Evolutionary conservation across 805 yeast species (phyloP).

Genomic region (Myxozyma monticola): DNA sequence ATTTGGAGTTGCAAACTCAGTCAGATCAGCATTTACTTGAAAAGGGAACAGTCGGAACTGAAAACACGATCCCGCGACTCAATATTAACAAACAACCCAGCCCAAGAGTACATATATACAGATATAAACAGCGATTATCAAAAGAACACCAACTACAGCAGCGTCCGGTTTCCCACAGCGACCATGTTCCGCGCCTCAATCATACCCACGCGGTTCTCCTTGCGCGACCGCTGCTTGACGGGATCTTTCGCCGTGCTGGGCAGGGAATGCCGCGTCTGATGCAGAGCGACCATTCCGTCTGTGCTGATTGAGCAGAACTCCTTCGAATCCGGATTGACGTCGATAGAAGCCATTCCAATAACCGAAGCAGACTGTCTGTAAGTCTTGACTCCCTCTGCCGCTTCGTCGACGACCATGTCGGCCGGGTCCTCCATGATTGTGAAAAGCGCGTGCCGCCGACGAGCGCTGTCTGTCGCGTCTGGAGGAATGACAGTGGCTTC

Average conservation of each 20-base stretch:
- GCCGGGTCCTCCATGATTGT: slow-evolving; percentile 25
- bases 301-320: slow-evolving; percentile 23
- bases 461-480: slow-evolving; percentile 6
- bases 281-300: slow-evolving; percentile 19
- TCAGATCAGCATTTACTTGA: too few species aligned
- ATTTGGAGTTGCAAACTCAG: too few species aligned
- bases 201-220: slow-evolving; percentile 7
- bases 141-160: too few species aligned
- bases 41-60: too few species aligned
- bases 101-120: too few species aligned
- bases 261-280: slow-evolving; percentile 7
- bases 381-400: slow-evolving; percentile 16
- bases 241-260: slow-evolving; percentile 4
- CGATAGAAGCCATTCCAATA: slow-evolving; percentile 12
- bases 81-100: too few species aligned
- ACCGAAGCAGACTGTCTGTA: slow-evolving; percentile 20
- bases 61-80: too few species aligned
- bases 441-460: slow-evolving; percentile 20
- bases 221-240: slow-evolving; percentile 1
- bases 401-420: slow-evolving; percentile 2
- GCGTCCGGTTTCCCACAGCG: slow-evolving; percentile 1
- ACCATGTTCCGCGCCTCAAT: slow-evolving; percentile 12
- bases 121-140: too few species aligned
- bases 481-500: slow-evolving; percentile 12
- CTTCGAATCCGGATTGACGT: slow-evolving; percentile 1